Base-by-base conservation (phyloP, 257 asterid species). In the Buddleja alternifolia region DNA sequence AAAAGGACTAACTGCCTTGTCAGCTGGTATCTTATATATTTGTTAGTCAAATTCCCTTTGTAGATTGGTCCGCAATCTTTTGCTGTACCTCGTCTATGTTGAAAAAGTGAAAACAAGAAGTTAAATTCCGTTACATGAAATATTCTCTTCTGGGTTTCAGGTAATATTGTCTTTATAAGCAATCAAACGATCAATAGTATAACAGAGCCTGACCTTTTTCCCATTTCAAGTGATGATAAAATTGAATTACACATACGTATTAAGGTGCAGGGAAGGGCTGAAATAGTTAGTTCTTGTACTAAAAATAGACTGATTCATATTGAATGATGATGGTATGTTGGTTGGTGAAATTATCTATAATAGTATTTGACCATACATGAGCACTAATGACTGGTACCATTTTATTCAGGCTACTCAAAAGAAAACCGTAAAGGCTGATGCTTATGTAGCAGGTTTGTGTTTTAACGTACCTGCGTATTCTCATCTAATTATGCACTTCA, bases 391-490 rank as follows among this genome's bases (percentile, higher is more conserved):
- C 41, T 34, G 47, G 21, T 55, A 24, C 66, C 72, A 67, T 60
- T 60, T 71, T 65, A 55, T 69, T 65, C 88, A 94, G 99, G 99
- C 99, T 75, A 94, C 99, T 56, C 85, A 89, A 78, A 94, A 86
- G 92, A 77, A 89, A 86, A 75, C 66, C 63, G 78, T 94, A 57
- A 81, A 89, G 70, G 98, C 99, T 54, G 99, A 94, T 86, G 98
- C 92, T 57, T 94, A 91, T 77, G 97, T 94, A 63, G 97, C 96
- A 84, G 98, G 98, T 92, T 66, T 75, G 88, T 76, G 47, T 52
- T 78, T 72, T 58, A 55, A 52, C 67, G 20, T 53, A 48, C 14
- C 19, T 62, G 11, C 59, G 11, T 41, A 65, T 66, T 75, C 50
- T 39, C 56, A 46, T 80, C 63, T 45, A 34, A 73, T 51, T 54